These are phyloP conservation scores for Neopestalotiopsis rosae DNA, from an alignment of 2,329 filamentous ascomycete species.

Conservation along the genomic window DNA sequence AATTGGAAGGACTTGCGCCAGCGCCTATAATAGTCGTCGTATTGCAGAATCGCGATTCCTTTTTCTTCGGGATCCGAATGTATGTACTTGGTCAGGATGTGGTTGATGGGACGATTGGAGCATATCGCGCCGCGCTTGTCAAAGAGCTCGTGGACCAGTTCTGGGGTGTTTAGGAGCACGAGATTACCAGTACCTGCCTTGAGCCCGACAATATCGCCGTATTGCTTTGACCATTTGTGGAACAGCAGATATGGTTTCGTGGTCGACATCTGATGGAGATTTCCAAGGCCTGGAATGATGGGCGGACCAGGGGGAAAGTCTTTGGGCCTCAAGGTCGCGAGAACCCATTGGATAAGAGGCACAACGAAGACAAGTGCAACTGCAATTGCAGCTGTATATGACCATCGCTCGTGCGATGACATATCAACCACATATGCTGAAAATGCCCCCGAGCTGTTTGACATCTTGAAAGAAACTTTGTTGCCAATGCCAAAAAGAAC, in stretches of 20 bases:
- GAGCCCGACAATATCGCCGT: slow-evolving; percentile 17
- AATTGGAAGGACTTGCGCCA: slow-evolving; percentile 19
- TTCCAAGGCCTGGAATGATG: slow-evolving; percentile 16
- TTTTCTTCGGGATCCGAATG: slow-evolving; percentile 15
- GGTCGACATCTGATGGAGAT: slow-evolving; percentile 17
- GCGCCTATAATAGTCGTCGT: slow-evolving; percentile 19
- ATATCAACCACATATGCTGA: neutral
- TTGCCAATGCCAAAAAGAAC: no score
- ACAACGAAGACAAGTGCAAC: neutral
- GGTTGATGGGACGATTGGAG: slow-evolving; percentile 16
- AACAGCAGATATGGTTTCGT: slow-evolving; percentile 15
- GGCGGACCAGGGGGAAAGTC: slow-evolving; percentile 19
- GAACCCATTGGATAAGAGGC: slow-evolving; percentile 2
- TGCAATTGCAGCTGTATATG: neutral
- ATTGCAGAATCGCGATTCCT: slow-evolving; percentile 15
- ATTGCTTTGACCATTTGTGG: slow-evolving; percentile 14
- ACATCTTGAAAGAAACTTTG: no score
- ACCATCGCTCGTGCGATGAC: neutral
- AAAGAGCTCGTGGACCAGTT: slow-evolving; percentile 13
- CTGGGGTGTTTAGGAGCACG: slow-evolving; percentile 14
- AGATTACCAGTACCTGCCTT: slow-evolving; percentile 16
- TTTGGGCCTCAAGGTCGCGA: slow-evolving; percentile 10
- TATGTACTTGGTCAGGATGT: slow-evolving; percentile 17
- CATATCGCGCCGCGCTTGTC: slow-evolving; percentile 17
- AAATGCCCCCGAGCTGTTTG: no score